These are phyloP conservation scores for Myriangium duriaei DNA, from an alignment of 2,329 filamentous ascomycete species.

Conservation along the genomic window DNA sequence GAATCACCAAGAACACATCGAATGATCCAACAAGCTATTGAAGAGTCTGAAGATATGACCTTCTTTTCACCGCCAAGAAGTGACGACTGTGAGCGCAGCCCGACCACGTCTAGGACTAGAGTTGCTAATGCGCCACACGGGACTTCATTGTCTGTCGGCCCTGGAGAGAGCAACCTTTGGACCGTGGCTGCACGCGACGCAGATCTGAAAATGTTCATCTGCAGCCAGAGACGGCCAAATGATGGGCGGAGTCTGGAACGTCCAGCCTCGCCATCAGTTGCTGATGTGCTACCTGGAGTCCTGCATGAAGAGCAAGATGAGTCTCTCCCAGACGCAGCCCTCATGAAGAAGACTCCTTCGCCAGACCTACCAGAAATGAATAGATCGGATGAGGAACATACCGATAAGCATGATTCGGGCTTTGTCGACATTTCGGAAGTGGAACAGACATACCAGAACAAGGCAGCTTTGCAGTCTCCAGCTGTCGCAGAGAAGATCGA, in stretches of 20 bases:
- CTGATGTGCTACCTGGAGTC: background rate
- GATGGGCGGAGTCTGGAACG: background rate
- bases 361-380: too few relatives aligned
- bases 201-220: slow-evolving; percentile 33
- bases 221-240: background rate
- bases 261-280: background rate
- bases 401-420: slow-evolving; percentile 10
- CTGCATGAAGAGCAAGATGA: background rate
- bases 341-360: background rate
- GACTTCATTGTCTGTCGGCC: slow-evolving; percentile 18
- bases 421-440: slow-evolving; percentile 12
- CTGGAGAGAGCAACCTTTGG: slow-evolving; percentile 47
- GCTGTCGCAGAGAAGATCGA: background rate
- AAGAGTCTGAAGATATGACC: slow-evolving; percentile 38
- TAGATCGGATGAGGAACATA: background rate
- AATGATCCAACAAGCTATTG: slow-evolving; percentile 50
- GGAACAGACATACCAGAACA: background rate
- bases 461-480: background rate
- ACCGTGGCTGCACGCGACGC: slow-evolving; percentile 53
- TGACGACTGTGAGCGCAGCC: slow-evolving; percentile 2
- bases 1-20: slow-evolving; percentile 55
- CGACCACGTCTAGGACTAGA: slow-evolving; percentile 9
- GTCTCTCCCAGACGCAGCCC: background rate
- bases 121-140: slow-evolving; percentile 19
- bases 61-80: slow-evolving; percentile 23